Base-by-base conservation (phyloP, 2,329 filamentous ascomycete genomes). In the Arthrobotrys sinensis region DNA sequence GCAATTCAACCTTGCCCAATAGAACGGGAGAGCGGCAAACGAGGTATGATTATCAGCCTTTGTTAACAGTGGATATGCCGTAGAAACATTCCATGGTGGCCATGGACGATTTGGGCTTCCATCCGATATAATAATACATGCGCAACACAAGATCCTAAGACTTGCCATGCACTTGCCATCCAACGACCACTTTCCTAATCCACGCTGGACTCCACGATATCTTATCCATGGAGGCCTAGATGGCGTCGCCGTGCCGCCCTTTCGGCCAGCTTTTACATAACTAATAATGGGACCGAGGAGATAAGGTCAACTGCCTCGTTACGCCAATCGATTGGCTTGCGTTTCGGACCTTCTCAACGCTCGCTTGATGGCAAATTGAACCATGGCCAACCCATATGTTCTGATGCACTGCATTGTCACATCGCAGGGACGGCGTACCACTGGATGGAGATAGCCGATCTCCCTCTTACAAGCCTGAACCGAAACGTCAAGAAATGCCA, bases 161-260 rank as follows among this genome's bases (percentile, higher is more conserved):
- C 66, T 55, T 68, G 63, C 62, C 62, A 67, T 63, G 53, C 50
- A 32, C n/a, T 64, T 64, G 28, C 21, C 67, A 63, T 64, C 64
- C 43, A 38, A 57, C n/a, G 64, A 53, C 52, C 62, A 78, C 75
- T 78, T 78, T 67, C 75, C 75, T 78, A 72, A 70, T 78, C 21
- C 38, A 67, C 67, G 34, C 34, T 64, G 62, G 67, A 50, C 45
- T 62, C 53, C 36, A 63, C 34, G 36, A 40, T 78, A 60, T 53
- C 57, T 55, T 60, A 50, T 70, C 55, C 55, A 66, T 52, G 65
- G 72, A 43, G 57, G 72, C 72, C 72, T 77, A 77, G 53, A 64
- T 32, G 53, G 34, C 21, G 24, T 34, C 53, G 10, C 62, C 62
- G 60, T 78, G 57, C 75, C 75, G 67, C 60, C 52, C 28, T 68